Conservation (phyloP, 2,329 filamentous ascomycete species). For the Fusarium praegraminearum region DNA sequence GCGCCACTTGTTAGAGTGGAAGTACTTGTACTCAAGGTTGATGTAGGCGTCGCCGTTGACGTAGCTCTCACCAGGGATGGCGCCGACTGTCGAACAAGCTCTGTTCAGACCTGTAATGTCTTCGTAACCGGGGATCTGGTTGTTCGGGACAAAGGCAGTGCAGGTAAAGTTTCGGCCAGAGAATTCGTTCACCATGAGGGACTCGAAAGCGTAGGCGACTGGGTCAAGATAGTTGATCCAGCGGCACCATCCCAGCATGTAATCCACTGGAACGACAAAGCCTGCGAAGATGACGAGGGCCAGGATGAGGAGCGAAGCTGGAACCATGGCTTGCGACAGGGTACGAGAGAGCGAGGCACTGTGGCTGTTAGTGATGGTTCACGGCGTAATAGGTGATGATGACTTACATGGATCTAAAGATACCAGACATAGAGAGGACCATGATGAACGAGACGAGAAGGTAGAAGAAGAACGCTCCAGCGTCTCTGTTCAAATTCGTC, state of each 20-base stretch:
- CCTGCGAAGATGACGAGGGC: constrained; percentile 59
- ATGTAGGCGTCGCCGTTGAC: constrained; percentile 65
- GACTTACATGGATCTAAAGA: constrained; percentile 61
- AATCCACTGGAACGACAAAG: constrained; percentile 57
- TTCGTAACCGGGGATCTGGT: constrained; percentile 49
- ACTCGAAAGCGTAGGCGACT: constrained; percentile 74
- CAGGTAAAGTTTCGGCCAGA: constrained; percentile 47
- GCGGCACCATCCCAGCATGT: constrained; percentile 73
- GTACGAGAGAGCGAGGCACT: constrained; percentile 63
- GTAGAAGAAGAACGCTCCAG: constrained; percentile 62
- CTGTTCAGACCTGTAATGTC: constrained; percentile 47
- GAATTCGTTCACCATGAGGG: constrained; percentile 77
- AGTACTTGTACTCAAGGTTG: constrained; percentile 60
- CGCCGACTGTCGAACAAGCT: constrained; percentile 63
- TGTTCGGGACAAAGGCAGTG: constrained; percentile 39
- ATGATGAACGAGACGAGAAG: constrained; percentile 62
- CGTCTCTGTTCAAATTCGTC: constrained; percentile 58
- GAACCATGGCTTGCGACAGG: constrained; percentile 60
- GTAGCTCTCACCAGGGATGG: constrained; percentile 56
- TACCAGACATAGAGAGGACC: constrained; percentile 73
- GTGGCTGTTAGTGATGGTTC: neutral
- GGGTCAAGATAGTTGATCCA: constrained; percentile 78
- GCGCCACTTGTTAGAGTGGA: constrained; percentile 62
- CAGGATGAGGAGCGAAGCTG: constrained; percentile 55
- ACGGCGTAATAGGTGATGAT: neutral